Evolutionary conservation across 805 yeast species (phyloP).

Genomic region (Saccharomycopsis sp.): DNA sequence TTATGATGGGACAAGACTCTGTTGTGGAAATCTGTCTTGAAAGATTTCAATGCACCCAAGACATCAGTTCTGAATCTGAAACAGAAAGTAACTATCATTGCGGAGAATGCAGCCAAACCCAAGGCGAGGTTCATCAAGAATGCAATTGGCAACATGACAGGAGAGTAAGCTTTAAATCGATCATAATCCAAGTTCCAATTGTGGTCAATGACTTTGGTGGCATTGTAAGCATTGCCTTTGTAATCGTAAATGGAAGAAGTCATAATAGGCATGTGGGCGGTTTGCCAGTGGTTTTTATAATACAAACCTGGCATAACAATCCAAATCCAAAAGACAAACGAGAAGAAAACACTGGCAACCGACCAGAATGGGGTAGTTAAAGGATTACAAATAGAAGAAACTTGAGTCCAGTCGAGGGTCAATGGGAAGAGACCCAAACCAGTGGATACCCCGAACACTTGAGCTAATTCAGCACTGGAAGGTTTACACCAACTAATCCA

Average conservation of each 20-base stretch:
- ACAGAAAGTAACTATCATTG: slow-evolving; percentile 50
- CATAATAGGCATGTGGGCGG: slow-evolving; percentile 24
- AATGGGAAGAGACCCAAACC: slow-evolving; percentile 65
- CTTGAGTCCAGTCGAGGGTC: slow-evolving; percentile 62
- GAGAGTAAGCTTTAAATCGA: slow-evolving; percentile 45
- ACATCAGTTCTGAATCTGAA: slow-evolving; percentile 54
- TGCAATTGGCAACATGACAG: slow-evolving; percentile 49
- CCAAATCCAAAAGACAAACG: slow-evolving; percentile 31
- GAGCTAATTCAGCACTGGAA: slow-evolving; percentile 48
- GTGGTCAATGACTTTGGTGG: slow-evolving; percentile 18
- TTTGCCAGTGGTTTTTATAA: slow-evolving; percentile 24
- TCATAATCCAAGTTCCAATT: slow-evolving; percentile 16
- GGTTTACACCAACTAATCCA: slow-evolving; percentile 61
- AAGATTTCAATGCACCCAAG: slow-evolving; percentile 32
- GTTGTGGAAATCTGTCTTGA: slow-evolving; percentile 45
- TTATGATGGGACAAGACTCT: slow-evolving; percentile 49
- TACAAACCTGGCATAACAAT: slow-evolving; percentile 23
- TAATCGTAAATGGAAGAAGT: slow-evolving; percentile 20
- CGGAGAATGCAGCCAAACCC: slow-evolving; percentile 56
- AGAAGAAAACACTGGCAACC: slow-evolving; percentile 43
- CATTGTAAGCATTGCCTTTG: slow-evolving; percentile 18
- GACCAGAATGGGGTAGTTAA: slow-evolving; percentile 50
- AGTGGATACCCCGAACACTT: slow-evolving; percentile 51
- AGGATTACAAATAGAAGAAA: no score
- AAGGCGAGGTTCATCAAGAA: slow-evolving; percentile 54